Percentiles rank a stretch among this genome's conserved stretches.
Evolutionary conservation across 306 rosid genomes (phyloP).

Genomic region (Vigna trinervia): DNA sequence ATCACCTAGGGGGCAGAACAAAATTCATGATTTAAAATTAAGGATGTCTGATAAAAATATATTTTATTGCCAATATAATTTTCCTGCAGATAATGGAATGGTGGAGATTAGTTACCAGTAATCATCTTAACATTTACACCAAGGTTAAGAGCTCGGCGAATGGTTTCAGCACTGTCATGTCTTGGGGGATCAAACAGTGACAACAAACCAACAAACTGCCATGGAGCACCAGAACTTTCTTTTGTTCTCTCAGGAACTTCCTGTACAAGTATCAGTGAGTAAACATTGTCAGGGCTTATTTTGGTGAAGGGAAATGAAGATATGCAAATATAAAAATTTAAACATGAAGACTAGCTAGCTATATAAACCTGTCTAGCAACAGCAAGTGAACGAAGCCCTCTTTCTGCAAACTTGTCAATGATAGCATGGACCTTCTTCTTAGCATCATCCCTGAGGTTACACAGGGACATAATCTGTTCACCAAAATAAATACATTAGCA

Average conservation of each 20-base stretch:
- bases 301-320: neutral
- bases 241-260: conserved; percentile 84
- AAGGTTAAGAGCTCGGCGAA: conserved; percentile 86
- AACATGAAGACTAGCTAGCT: conserved; percentile 13
- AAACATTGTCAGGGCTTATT: neutral
- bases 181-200: conserved; percentile 96
- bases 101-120: conserved; percentile 65
- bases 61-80: neutral
- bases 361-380: conserved; percentile 86
- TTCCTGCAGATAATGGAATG: neutral
- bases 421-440: conserved; percentile 76
- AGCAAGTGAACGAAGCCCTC: conserved; percentile 96
- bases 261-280: conserved; percentile 45
- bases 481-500: conserved; percentile 37
- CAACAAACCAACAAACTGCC: conserved; percentile 95
- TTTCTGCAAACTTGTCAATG: conserved; percentile 93
- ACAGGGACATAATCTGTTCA: conserved; percentile 71
- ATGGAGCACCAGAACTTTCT: conserved; percentile 87
- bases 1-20: conserved; percentile 66
- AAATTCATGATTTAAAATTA: conserved; percentile 24
- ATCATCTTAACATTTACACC: conserved; percentile 99
- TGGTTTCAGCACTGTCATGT: conserved; percentile 98
- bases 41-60: neutral
- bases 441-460: conserved; percentile 80
- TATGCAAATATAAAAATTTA: neutral